These are phyloP conservation scores for Sarcodon aspratus DNA, from an alignment of 768 basidiomycete genomes.

Conservation along the genomic window DNA sequence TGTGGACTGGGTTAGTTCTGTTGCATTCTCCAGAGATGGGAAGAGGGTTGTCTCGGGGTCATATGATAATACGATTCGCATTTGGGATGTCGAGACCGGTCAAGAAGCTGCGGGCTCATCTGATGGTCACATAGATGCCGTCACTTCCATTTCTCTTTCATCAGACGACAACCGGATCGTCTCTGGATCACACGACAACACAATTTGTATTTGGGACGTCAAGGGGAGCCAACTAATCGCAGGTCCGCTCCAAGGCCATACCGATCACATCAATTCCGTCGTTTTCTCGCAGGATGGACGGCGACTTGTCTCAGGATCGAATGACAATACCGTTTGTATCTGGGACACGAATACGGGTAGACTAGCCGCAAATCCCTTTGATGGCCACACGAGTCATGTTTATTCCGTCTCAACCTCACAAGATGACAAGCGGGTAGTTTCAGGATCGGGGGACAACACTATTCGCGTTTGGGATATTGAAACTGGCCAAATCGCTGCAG, in stretches of 20 bases:
- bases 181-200: constrained; percentile 37
- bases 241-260: constrained; percentile 8
- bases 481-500: background rate
- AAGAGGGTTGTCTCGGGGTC: constrained; percentile 81
- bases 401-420: background rate
- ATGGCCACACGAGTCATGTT: background rate
- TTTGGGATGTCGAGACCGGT: constrained; percentile 89
- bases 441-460: constrained; percentile 1
- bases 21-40: constrained; percentile 24
- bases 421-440: background rate
- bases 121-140: background rate
- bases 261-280: background rate
- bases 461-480: constrained; percentile 7
- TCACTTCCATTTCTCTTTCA: background rate
- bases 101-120: too few species aligned
- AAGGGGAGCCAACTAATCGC: constrained; percentile 21
- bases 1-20: background rate
- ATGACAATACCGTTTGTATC: background rate
- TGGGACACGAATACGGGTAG: background rate
- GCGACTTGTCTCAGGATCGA: background rate
- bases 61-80: constrained; percentile 82
- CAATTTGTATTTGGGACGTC: constrained; percentile 37
- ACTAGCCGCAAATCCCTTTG: background rate
- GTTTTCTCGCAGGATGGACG: background rate
- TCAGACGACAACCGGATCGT: constrained; percentile 13